phyloP scores from a whole-genome alignment of 2,329 filamentous ascomycete genomes.

The Aspergillus calidoustus region DNA sequence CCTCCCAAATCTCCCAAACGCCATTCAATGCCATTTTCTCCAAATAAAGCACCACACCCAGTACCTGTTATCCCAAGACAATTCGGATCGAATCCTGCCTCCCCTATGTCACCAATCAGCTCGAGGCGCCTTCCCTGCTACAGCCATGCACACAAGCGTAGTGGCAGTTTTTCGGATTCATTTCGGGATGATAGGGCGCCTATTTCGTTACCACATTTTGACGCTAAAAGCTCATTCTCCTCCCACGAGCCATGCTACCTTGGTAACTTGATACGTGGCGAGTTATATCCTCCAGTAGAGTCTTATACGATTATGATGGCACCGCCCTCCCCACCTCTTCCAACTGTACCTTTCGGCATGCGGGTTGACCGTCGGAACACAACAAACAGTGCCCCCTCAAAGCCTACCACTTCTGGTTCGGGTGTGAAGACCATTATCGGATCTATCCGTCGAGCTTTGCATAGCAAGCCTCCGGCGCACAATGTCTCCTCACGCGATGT shows the following conservation, averaged over 20 bases:
- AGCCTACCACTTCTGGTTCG: constrained; percentile 48
- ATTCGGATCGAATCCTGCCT: constrained; percentile 33
- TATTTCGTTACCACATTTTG: constrained; percentile 52
- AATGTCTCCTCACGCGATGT: constrained; percentile 39
- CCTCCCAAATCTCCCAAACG: constrained; percentile 53
- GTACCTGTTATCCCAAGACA: constrained; percentile 44
- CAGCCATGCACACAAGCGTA: constrained; percentile 73
- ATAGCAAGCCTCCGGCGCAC: constrained; percentile 57
- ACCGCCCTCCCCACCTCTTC: constrained; percentile 52
- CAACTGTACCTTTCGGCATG: constrained; percentile 32
- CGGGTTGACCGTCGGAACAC: constrained; percentile 36
- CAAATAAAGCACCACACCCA: constrained; percentile 46
- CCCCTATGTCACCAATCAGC: constrained; percentile 34
- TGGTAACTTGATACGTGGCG: constrained; percentile 85
- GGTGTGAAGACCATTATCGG: constrained; percentile 87
- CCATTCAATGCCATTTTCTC: constrained; percentile 37
- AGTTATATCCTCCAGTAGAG: constrained; percentile 79
- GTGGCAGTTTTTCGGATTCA: constrained; percentile 85
- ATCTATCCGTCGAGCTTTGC: constrained; percentile 80
- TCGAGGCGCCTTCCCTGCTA: constrained; percentile 53
- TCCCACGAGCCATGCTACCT: constrained; percentile 70
- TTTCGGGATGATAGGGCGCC: constrained; percentile 69
- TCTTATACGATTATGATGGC: constrained; percentile 74
- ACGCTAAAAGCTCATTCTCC: constrained; percentile 48
- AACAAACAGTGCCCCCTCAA: constrained; percentile 31